A percentile compares a stretch with the other conserved stretches of the same genome.
Conservation (phyloP, 1,284 basidiomycete species). For the Sporisorium reilianum region DNA sequence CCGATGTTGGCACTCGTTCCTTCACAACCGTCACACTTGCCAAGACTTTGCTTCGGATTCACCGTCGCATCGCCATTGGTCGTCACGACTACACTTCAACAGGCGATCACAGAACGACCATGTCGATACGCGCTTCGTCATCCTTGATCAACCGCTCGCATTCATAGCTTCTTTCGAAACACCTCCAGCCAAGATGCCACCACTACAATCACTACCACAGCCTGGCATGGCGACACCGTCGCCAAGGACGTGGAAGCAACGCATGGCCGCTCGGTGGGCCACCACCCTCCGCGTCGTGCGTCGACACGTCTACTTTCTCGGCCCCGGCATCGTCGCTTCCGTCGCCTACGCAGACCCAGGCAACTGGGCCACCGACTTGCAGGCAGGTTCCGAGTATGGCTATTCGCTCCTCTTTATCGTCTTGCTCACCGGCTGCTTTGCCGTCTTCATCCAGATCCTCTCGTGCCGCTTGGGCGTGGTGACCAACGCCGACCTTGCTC, state of each 20-base stretch:
- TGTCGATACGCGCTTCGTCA: conserved; percentile 6
- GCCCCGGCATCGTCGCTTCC: conserved; percentile 60
- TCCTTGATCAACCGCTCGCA: not conserved
- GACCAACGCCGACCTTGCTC: conserved; percentile 69
- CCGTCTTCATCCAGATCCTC: conserved; percentile 80
- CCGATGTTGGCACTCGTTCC: not conserved
- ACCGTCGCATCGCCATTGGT: conserved; percentile 1
- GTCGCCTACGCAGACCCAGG: conserved; percentile 64
- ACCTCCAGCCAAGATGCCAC: conserved; percentile 1
- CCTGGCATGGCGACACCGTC: not conserved
- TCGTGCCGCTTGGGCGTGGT: conserved; percentile 73
- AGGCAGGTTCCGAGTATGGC: conserved; percentile 72
- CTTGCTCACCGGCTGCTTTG: conserved; percentile 84
- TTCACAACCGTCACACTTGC: not conserved
- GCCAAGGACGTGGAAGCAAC: conserved; percentile 12
- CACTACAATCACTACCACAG: conserved; percentile 9
- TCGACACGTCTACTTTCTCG: conserved; percentile 56
- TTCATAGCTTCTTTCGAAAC: not conserved
- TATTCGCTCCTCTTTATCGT: conserved; percentile 89
- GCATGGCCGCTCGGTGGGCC: conserved; percentile 17
- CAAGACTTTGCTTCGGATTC: not conserved
- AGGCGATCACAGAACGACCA: conserved; percentile 2
- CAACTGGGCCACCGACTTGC: conserved; percentile 68
- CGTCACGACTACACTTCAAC: not conserved
- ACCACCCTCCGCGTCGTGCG: conserved; percentile 29